phyloP scores from a whole-genome alignment of 1,284 basidiomycete species.

The Moesziomyces antarcticus region DNA sequence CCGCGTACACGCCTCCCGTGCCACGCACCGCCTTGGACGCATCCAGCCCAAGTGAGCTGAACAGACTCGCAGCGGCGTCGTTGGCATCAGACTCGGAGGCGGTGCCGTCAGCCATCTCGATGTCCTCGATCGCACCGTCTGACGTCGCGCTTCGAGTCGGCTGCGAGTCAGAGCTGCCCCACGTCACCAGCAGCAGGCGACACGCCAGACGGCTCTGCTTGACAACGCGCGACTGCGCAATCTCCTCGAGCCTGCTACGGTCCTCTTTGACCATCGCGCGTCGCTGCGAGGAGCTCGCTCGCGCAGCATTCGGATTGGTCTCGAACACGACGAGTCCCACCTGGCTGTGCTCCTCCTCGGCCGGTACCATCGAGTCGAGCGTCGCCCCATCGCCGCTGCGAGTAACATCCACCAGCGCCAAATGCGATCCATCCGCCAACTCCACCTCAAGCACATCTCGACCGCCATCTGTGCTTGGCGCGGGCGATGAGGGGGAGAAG shows the following conservation, averaged over 20 bases:
- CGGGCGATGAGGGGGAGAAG: constrained; percentile 9
- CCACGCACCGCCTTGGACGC: background rate
- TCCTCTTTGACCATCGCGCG: constrained; percentile 7
- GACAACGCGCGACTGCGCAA: constrained; percentile 16
- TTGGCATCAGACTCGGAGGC: background rate
- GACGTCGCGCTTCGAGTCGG: no score
- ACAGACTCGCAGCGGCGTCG: background rate
- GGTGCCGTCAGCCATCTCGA: constrained; percentile 25
- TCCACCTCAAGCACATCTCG: constrained; percentile 28
- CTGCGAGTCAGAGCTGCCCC: constrained; percentile 6
- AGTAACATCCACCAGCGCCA: constrained; percentile 31
- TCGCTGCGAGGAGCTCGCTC: constrained; percentile 12
- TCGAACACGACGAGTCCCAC: constrained; percentile 47
- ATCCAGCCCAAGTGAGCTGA: constrained; percentile 16
- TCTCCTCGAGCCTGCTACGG: constrained; percentile 17
- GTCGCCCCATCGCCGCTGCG: background rate
- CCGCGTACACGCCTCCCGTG: background rate
- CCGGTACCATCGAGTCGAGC: constrained; percentile 12
- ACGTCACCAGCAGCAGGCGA: constrained; percentile 30
- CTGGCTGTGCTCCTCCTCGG: constrained; percentile 14
- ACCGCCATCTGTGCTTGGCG: background rate
- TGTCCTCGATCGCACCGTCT: constrained; percentile 4
- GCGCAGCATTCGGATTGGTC: constrained; percentile 18
- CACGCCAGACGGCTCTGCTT: constrained; percentile 20
- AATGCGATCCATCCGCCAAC: constrained; percentile 35